A percentile compares a stretch with the other conserved stretches of the same genome.
Evolutionary conservation across 2,329 filamentous ascomycete genomes (phyloP).

Genomic region (Aspergillus sojae): DNA sequence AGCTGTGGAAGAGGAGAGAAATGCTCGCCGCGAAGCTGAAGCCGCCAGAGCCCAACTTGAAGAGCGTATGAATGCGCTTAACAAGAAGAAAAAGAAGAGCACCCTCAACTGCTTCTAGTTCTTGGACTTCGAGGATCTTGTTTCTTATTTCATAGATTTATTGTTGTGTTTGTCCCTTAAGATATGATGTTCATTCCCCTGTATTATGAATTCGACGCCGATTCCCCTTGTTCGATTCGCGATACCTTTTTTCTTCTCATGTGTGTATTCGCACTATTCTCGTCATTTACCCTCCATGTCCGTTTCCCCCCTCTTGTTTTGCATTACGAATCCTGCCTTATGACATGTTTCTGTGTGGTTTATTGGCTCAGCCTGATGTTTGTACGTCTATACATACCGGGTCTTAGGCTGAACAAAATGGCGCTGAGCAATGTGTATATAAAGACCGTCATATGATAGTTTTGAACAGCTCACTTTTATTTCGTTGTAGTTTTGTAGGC

Average conservation of each 20-base stretch:
- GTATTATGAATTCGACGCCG: conserved; percentile 32
- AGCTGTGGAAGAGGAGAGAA: conserved; percentile 93
- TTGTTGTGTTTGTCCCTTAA: conserved; percentile 12
- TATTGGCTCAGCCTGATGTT: conserved; percentile 11
- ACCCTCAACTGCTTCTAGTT: conserved; percentile 94
- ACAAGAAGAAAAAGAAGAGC: conserved; percentile 91
- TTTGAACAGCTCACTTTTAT: neutral
- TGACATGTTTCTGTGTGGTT: conserved; percentile 11
- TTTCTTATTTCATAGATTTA: conserved; percentile 11
- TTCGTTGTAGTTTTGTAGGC: neutral
- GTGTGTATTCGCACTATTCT: conserved; percentile 10
- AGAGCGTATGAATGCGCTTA: conserved; percentile 90
- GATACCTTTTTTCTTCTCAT: conserved; percentile 26
- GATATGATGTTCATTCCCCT: conserved; percentile 24
- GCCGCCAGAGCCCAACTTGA: conserved; percentile 85
- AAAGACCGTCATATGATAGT: conserved; percentile 1
- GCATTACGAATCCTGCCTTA: conserved; percentile 19
- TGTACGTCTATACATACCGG: conserved; percentile 14
- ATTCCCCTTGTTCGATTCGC: conserved; percentile 21
- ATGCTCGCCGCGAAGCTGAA: conserved; percentile 88
- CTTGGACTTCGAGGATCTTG: neutral
- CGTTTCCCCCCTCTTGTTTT: conserved; percentile 8
- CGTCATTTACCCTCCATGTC: neutral
- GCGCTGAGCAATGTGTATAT: conserved; percentile 4
- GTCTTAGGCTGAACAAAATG: conserved; percentile 1